Conservation (phyloP, 495 filamentous ascomycete genomes). For the Neurospora sp. region DNA sequence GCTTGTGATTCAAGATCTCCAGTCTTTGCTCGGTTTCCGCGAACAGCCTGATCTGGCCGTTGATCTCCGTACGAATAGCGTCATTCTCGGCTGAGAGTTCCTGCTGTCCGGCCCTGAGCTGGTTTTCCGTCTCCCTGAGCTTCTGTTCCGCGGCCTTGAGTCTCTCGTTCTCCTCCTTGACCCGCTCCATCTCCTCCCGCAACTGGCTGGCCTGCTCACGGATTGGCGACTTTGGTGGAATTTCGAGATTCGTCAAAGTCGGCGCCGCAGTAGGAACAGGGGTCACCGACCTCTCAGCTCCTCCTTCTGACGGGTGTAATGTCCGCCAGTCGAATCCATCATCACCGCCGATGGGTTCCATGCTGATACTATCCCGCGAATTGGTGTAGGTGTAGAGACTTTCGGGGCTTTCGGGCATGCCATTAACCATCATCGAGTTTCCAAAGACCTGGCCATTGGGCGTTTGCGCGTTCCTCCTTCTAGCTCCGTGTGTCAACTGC, state of each 20-base stretch:
- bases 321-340: constrained; percentile 50
- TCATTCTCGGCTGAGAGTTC: constrained; percentile 13
- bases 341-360: constrained; percentile 35
- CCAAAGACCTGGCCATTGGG: constrained; percentile 11
- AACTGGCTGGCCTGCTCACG: constrained; percentile 34
- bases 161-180: constrained; percentile 28
- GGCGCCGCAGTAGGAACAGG: neutral
- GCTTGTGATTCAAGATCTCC: constrained; percentile 58
- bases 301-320: neutral
- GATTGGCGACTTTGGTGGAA: constrained; percentile 36
- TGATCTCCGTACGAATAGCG: constrained; percentile 18
- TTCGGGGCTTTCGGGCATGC: constrained; percentile 57
- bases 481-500: constrained; percentile 64
- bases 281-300: constrained; percentile 52
- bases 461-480: constrained; percentile 25
- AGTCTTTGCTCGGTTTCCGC: constrained; percentile 58
- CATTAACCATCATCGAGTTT: constrained; percentile 26
- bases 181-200: constrained; percentile 27
- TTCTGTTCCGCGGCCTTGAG: constrained; percentile 5
- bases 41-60: constrained; percentile 29
- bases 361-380: constrained; percentile 40
- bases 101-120: constrained; percentile 15
- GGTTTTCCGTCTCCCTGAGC: constrained; percentile 7
- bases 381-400: constrained; percentile 53
- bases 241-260: constrained; percentile 20